A percentile compares a stretch with the other conserved stretches of the same genome.
phyloP scores from a whole-genome alignment of 768 basidiomycete genomes.

The Kondoa subrosea region DNA sequence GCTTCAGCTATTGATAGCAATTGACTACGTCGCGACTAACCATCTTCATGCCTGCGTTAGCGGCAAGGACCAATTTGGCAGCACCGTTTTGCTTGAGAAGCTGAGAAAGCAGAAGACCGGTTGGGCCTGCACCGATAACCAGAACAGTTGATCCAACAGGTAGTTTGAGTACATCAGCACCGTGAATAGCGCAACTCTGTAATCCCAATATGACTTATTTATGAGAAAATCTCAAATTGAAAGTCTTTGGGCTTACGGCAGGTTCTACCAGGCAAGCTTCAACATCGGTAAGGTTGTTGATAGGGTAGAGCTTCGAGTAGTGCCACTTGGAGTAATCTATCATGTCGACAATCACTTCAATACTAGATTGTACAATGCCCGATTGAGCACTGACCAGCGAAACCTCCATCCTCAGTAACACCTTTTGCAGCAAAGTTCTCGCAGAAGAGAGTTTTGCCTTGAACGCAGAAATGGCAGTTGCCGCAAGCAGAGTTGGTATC shows the following conservation, averaged over 20 bases:
- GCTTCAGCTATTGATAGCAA: background rate
- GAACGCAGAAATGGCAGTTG: slow-evolving; percentile 69
- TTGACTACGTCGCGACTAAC: background rate
- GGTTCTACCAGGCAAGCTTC: slow-evolving; percentile 79
- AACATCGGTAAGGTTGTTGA: slow-evolving; percentile 69
- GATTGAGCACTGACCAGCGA: no score
- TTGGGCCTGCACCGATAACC: slow-evolving; percentile 76
- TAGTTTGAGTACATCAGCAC: slow-evolving; percentile 68
- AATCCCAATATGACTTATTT: background rate
- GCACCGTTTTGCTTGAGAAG: slow-evolving; percentile 76
- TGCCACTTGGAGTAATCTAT: slow-evolving; percentile 5
- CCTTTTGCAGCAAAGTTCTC: slow-evolving; percentile 69
- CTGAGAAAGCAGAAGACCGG: slow-evolving; percentile 76
- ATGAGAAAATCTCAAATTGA: background rate
- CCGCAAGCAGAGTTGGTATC: slow-evolving; percentile 70
- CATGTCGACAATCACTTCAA: no score
- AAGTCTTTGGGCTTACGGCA: background rate
- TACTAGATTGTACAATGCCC: no score
- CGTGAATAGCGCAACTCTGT: slow-evolving; percentile 78
- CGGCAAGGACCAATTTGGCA: slow-evolving; percentile 56
- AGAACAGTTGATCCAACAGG: slow-evolving; percentile 71
- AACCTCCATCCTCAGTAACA: slow-evolving; percentile 65
- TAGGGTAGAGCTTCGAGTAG: slow-evolving; percentile 37
- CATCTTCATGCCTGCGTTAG: slow-evolving; percentile 78
- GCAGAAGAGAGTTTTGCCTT: slow-evolving; percentile 64